These are phyloP conservation scores for Trichopus zeylanicus DNA, from an alignment of 116 monocot genomes.

Conservation along the genomic window DNA sequence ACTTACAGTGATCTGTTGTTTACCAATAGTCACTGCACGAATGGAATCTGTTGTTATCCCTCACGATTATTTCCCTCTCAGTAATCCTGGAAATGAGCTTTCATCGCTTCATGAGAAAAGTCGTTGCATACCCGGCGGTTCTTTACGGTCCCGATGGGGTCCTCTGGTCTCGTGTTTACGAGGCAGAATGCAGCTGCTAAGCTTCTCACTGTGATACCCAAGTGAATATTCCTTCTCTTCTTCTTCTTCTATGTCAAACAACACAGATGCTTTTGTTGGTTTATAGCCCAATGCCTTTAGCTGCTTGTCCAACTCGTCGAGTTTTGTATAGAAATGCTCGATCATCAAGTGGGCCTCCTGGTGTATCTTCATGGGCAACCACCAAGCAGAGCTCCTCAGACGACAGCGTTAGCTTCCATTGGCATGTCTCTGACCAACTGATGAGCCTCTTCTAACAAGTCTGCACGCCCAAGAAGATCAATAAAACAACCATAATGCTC, in stretches of 20 bases:
- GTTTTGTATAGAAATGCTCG: conserved; percentile 32
- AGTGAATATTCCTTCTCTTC: conserved; percentile 48
- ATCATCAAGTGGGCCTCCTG: conserved; percentile 26
- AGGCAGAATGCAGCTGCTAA: conserved; percentile 46
- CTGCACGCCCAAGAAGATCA: conserved; percentile 62
- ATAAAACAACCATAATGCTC: conserved; percentile 86
- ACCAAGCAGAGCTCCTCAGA: conserved; percentile 49
- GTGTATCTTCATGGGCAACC: conserved; percentile 45
- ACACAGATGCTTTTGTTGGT: conserved; percentile 37
- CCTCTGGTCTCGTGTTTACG: conserved; percentile 9
- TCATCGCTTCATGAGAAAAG: conserved; percentile 10
- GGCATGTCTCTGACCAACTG: conserved; percentile 50
- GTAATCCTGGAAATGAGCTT: conserved; percentile 13
- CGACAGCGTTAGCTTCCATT: conserved; percentile 52
- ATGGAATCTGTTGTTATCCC: conserved; percentile 13
- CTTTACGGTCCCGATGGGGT: conserved; percentile 44
- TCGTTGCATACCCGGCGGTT: conserved; percentile 20
- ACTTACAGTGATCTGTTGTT: background rate
- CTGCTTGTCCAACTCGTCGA: conserved; percentile 49
- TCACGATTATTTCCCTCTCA: conserved; percentile 8
- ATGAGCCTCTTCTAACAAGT: conserved; percentile 54
- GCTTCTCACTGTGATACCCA: conserved; percentile 45
- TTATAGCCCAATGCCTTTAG: conserved; percentile 31
- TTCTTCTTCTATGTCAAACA: conserved; percentile 55
- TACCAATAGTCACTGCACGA: conserved; percentile 15